These are phyloP conservation scores for Colletotrichum theobromicola DNA, from an alignment of 2,329 filamentous ascomycete genomes.

Conservation along the genomic window DNA sequence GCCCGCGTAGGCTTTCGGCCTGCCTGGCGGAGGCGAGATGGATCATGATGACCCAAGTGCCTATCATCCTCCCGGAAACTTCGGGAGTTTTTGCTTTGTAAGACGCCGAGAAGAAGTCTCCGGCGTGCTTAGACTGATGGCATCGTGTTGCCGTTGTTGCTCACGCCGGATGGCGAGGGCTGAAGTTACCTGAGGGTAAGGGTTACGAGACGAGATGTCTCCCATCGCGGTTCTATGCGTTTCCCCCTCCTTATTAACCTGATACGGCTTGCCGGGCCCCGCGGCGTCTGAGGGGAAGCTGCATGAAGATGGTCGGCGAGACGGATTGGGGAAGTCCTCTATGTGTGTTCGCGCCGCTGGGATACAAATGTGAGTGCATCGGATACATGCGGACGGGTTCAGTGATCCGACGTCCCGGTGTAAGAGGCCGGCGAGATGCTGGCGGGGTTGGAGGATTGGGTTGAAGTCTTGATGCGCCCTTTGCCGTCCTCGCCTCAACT, in stretches of 20 bases:
- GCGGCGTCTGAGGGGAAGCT: neutral
- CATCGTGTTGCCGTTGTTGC: neutral
- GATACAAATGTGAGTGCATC: neutral
- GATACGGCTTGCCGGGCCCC: neutral
- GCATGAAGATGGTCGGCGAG: neutral
- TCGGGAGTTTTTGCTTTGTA: neutral
- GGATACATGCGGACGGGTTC: neutral
- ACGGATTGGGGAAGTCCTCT: neutral
- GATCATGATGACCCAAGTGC: neutral
- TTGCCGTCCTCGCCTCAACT: too few species aligned
- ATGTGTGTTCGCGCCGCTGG: neutral
- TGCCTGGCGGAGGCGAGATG: neutral
- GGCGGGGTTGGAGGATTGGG: neutral
- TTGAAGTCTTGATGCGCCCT: neutral
- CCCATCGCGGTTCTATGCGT: neutral
- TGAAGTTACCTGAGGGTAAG: neutral
- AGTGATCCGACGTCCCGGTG: neutral
- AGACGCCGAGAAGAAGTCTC: neutral
- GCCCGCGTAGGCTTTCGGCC: neutral
- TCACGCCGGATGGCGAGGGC: neutral
- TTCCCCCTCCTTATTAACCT: neutral
- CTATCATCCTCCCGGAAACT: neutral
- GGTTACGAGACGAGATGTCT: neutral
- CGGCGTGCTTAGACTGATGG: neutral
- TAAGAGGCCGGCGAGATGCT: neutral